A percentile compares a stretch with the other conserved stretches of the same genome.
Conservation (phyloP, 139 green algal genomes). For the Ettlia oleoabundans region DNA sequence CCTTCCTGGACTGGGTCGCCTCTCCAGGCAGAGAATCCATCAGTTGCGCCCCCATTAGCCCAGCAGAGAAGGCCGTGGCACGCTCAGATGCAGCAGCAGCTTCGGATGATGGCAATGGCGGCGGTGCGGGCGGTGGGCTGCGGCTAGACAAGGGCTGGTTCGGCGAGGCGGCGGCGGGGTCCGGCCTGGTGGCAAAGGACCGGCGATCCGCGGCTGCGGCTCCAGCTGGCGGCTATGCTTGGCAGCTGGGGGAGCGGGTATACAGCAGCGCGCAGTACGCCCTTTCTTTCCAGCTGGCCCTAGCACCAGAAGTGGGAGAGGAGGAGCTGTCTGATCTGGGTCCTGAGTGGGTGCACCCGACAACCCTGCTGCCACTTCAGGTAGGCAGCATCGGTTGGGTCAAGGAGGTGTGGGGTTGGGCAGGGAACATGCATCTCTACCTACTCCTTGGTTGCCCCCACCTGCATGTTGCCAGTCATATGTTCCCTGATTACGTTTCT, state of each 20-base stretch:
- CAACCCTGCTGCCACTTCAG: constrained; percentile 32
- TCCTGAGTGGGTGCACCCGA: constrained; percentile 32
- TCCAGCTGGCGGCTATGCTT: constrained; percentile 14
- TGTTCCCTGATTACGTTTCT: no score
- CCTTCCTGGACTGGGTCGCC: constrained; percentile 37
- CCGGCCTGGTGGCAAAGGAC: not conserved
- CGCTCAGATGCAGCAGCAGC: not conserved
- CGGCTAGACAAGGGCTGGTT: constrained; percentile 15
- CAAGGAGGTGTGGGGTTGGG: not conserved
- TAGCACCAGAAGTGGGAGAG: constrained; percentile 49
- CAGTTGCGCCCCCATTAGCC: constrained; percentile 19
- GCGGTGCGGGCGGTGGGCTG: not conserved
- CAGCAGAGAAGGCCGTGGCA: constrained; percentile 21
- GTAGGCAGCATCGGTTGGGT: no score
- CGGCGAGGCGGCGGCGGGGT: constrained; percentile 4
- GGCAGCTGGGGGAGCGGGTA: constrained; percentile 32
- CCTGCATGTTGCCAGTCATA: no score
- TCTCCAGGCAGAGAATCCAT: not conserved
- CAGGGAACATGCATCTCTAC: not conserved
- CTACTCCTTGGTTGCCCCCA: no score
- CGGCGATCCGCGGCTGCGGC: not conserved
- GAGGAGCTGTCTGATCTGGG: constrained; percentile 39
- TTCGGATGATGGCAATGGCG: not conserved
- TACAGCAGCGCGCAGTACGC: constrained; percentile 36
- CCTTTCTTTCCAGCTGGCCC: constrained; percentile 35